Base-by-base conservation (phyloP, 768 basidiomycete genomes). In the Tricholoma terreum region DNA sequence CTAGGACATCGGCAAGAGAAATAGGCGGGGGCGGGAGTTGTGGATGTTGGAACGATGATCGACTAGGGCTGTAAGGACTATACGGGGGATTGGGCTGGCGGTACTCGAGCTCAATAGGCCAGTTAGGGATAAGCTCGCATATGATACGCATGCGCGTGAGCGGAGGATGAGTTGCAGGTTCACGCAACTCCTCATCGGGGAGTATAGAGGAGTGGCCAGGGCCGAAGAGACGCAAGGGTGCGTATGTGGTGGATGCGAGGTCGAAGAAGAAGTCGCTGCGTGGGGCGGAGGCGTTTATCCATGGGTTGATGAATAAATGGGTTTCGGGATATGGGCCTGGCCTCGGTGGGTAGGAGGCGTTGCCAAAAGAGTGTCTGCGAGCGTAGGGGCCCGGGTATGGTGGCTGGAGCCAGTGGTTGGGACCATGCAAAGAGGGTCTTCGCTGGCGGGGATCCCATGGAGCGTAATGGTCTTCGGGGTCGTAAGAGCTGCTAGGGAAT, bases 81-180 rank as follows among this genome's bases (percentile, higher is more conserved):
- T 64, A 17, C 34, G 61, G n/a, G 58, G 50, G 46, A 61, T 53
- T 50, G 67, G 51, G 24, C 24, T 27, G 24, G 24, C 24, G 24
- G 24, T 27, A 27, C 24, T 77, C 71, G 50, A 89, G 66, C 55
- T 80, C 77, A 51, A 88, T 75, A 12, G 84, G 81, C 86, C 86
- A 88, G 19, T 79, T 64, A 0, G 83, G 82, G 50, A 85, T 73
- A 12, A 64, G 60, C 50, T 88, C 84, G 64, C 80, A 83, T 0
- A 76, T 63, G 63, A 89, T 82, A 17, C 79, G 76, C 63, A 89
- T 76, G 34, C 71, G 75, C 11, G 76, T 78, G 50, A 83, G 67
- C 0, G 78, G 67, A 0, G 87, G 87, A 61, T 81, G 73, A 8
- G 84, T 84, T n/a, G 84, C 86, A 4, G 77, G 71, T 66, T 84